These are phyloP conservation scores for Pseudoturritis turrita DNA, from an alignment of 345 rosid species.

Conservation along the genomic window DNA sequence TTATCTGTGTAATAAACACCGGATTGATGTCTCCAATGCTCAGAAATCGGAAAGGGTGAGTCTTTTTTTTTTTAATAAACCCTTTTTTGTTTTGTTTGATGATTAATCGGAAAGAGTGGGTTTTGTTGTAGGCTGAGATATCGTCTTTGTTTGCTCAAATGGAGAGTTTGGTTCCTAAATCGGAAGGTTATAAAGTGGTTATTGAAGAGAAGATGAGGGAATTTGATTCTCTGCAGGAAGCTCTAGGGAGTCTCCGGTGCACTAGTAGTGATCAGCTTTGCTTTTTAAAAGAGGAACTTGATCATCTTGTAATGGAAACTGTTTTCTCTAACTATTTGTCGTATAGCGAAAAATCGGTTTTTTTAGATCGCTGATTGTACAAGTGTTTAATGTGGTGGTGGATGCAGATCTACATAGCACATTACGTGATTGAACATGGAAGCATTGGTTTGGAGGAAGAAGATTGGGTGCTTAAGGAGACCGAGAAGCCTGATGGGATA, in stretches of 20 bases:
- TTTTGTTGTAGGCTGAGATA: constrained; percentile 34
- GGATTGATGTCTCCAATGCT: constrained; percentile 38
- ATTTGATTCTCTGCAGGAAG: constrained; percentile 66
- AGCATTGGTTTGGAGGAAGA: constrained; percentile 73
- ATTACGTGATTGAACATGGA: constrained; percentile 74
- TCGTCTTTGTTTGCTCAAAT: constrained; percentile 37
- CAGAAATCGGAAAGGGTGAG: constrained; percentile 57
- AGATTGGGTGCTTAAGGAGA: constrained; percentile 67
- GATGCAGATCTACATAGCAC: constrained; percentile 61
- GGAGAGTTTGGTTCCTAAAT: constrained; percentile 32
- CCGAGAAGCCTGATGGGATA: constrained; percentile 62
- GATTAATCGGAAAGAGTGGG: too few relatives aligned
- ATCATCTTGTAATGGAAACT: constrained; percentile 51
- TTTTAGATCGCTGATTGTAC: background rate
- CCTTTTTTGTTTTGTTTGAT: too few relatives aligned
- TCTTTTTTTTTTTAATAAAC: background rate
- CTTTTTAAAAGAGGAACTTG: constrained; percentile 80
- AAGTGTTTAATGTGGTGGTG: constrained; percentile 18
- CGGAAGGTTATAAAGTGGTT: constrained; percentile 37
- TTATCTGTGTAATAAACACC: constrained; percentile 39
- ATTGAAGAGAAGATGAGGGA: constrained; percentile 62
- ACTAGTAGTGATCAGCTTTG: constrained; percentile 37
- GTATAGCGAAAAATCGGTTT: background rate
- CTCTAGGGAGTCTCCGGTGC: constrained; percentile 62
- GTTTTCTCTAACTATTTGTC: background rate